A percentile compares a stretch with the other conserved stretches of the same genome.
phyloP scores from a whole-genome alignment of 192 early-diverging fungal genomes.

The Bifiguratus adelaidae region DNA sequence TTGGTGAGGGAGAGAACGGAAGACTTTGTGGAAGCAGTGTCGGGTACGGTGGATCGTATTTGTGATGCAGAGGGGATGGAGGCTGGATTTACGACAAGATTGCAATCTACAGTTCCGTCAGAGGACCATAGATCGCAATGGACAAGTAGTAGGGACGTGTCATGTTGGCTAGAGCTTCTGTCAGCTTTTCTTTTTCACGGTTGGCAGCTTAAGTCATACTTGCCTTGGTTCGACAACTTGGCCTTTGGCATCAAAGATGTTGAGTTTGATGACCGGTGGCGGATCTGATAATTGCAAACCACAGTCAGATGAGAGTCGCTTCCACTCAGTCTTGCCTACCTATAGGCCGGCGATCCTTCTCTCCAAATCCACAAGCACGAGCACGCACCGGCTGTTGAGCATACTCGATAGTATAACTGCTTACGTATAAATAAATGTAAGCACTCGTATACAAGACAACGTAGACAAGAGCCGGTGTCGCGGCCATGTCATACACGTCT shows the following conservation, averaged over 20 bases:
- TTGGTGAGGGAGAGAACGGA: conserved; percentile 1
- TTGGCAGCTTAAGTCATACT: too few relatives aligned
- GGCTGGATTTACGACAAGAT: conserved; percentile 11
- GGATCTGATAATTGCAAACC: too few relatives aligned
- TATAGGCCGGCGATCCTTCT: conserved; percentile 60
- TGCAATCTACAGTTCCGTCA: conserved; percentile 12
- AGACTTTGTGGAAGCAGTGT: conserved; percentile 1
- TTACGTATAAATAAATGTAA: too few relatives aligned
- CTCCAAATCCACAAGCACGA: conserved; percentile 71
- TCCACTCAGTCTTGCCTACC: too few relatives aligned
- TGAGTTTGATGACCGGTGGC: conserved; percentile 55
- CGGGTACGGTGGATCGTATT: neutral
- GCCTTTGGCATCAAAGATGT: conserved; percentile 37
- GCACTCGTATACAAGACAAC: too few relatives aligned
- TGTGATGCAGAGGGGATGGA: neutral
- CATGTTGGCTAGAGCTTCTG: too few relatives aligned
- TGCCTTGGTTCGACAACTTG: conserved; percentile 40
- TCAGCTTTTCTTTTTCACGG: too few relatives aligned
- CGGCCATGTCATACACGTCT: too few relatives aligned
- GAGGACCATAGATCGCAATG: conserved; percentile 17
- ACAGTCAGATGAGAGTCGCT: too few relatives aligned
- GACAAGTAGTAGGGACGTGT: conserved; percentile 18
- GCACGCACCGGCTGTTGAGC: conserved; percentile 61
- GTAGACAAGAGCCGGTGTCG: too few relatives aligned
- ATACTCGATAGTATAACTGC: conserved; percentile 40